Conservation (phyloP, 2,329 filamentous ascomycete genomes). For the Chaetomiaceae sp. region DNA sequence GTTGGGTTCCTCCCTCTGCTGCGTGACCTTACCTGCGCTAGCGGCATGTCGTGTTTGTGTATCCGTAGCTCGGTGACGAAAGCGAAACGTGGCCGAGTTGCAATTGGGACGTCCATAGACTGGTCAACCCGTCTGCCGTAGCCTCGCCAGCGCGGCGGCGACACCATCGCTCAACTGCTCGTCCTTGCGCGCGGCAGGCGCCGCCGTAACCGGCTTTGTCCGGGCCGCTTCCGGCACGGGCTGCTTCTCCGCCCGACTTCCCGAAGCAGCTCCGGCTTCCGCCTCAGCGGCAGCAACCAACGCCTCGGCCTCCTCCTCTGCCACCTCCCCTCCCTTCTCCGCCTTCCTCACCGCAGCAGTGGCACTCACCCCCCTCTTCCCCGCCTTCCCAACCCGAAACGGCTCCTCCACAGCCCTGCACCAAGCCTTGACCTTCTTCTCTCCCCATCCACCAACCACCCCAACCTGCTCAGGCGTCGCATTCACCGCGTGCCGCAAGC, state of each 20-base stretch:
- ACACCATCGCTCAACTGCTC: conserved; percentile 53
- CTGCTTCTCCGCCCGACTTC: conserved; percentile 31
- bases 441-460: conserved; percentile 86
- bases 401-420: conserved; percentile 75
- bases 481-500: conserved; percentile 79
- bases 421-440: conserved; percentile 91
- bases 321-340: conserved; percentile 12
- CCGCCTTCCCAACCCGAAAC: conserved; percentile 70
- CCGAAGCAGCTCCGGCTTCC: conserved; percentile 34
- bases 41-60: conserved; percentile 4
- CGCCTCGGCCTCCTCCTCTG: conserved; percentile 46
- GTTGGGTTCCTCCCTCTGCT: neutral
- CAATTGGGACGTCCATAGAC: no score
- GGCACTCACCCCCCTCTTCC: conserved; percentile 39
- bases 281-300: conserved; percentile 46
- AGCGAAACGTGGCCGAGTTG: neutral
- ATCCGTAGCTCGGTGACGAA: neutral
- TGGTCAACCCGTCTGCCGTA: conserved; percentile 43
- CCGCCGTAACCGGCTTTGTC: conserved; percentile 8
- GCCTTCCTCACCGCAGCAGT: neutral
- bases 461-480: conserved; percentile 81
- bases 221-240: conserved; percentile 1
- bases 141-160: conserved; percentile 56
- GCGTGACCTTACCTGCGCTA: neutral
- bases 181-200: conserved; percentile 29